Conservation (phyloP, 2,329 filamentous ascomycete genomes). For the Cylindrodendrum hubeiense region DNA sequence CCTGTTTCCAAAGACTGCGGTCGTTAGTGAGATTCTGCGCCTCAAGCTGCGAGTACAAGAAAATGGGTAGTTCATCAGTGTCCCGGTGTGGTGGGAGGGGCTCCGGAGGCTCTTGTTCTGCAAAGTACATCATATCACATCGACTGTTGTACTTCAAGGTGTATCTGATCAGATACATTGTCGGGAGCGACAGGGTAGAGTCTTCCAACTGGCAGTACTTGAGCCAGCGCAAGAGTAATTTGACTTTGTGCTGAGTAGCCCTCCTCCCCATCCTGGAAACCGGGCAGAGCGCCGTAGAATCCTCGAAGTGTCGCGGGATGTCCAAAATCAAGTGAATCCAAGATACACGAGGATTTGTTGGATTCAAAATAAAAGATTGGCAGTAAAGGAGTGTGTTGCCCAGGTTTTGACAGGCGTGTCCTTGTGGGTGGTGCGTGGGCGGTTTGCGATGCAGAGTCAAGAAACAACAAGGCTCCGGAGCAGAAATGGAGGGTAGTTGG, state of each 20-base stretch:
- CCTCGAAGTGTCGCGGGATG: not conserved
- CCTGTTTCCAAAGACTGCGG: conserved; percentile 44
- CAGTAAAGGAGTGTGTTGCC: not conserved
- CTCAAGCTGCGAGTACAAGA: conserved; percentile 42
- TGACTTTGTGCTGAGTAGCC: not conserved
- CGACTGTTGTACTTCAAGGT: not conserved
- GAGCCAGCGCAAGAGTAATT: conserved; percentile 7
- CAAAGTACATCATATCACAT: conserved; percentile 1
- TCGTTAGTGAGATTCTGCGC: conserved; percentile 48
- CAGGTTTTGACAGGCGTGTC: not conserved
- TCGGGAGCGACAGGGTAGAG: not conserved
- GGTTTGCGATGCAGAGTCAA: not conserved
- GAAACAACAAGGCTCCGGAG: not conserved
- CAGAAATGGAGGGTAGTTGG: not conserved
- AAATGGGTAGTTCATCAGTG: conserved; percentile 38
- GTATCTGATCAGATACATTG: conserved; percentile 1
- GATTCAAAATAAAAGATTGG: not conserved
- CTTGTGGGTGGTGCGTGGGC: not conserved
- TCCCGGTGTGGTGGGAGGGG: conserved; percentile 40
- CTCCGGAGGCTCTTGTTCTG: too few species aligned
- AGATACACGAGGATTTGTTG: not conserved
- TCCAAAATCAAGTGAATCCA: not conserved
- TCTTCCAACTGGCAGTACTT: conserved; percentile 1
- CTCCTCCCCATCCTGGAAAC: not conserved
- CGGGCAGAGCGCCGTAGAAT: not conserved